Percentiles rank a stretch among this genome's conserved stretches.
Evolutionary conservation across 1,139 yeast genomes (phyloP).

Genomic region (Nakaseomyces bracarensis): DNA sequence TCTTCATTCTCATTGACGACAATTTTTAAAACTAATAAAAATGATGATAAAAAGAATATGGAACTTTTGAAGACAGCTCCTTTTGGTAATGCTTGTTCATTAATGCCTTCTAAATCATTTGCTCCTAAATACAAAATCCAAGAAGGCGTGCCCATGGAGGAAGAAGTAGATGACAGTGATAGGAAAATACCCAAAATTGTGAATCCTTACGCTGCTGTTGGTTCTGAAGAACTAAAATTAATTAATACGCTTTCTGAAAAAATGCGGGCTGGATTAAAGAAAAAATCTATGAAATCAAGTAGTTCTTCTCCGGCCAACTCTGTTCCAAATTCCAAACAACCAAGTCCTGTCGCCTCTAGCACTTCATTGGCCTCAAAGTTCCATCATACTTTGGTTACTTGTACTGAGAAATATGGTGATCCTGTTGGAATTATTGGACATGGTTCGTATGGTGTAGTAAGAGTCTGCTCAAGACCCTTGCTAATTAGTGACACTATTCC

Average conservation of each 20-base stretch:
- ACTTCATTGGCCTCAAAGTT: constrained; percentile 22
- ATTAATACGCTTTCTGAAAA: constrained; percentile 43
- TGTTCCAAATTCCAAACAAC: constrained; percentile 10
- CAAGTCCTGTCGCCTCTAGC: constrained; percentile 5
- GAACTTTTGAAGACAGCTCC: constrained; percentile 8
- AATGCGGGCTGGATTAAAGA: constrained; percentile 26
- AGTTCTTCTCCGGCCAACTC: constrained; percentile 12
- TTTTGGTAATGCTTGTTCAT: constrained; percentile 25
- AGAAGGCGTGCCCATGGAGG: constrained; percentile 4
- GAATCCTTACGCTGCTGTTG: constrained; percentile 44
- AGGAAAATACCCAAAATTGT: constrained; percentile 33
- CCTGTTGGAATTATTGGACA: constrained; percentile 57
- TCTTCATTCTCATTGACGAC: constrained; percentile 25
- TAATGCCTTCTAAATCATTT: constrained; percentile 18
- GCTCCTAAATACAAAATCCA: constrained; percentile 3
- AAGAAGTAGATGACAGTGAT: constrained; percentile 23
- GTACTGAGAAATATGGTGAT: constrained; percentile 49
- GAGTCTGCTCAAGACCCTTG: constrained; percentile 41
- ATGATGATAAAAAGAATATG: constrained; percentile 13
- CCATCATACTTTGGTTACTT: constrained; percentile 6
- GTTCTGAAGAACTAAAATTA: constrained; percentile 44
- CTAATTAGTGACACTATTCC: constrained; percentile 26
- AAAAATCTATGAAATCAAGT: constrained; percentile 16
- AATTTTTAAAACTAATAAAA: constrained; percentile 27
- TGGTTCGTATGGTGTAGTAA: constrained; percentile 64